Evolutionary conservation across 352 stramenopile species (phyloP).

Genomic region (Thalassiosira hispida): DNA sequence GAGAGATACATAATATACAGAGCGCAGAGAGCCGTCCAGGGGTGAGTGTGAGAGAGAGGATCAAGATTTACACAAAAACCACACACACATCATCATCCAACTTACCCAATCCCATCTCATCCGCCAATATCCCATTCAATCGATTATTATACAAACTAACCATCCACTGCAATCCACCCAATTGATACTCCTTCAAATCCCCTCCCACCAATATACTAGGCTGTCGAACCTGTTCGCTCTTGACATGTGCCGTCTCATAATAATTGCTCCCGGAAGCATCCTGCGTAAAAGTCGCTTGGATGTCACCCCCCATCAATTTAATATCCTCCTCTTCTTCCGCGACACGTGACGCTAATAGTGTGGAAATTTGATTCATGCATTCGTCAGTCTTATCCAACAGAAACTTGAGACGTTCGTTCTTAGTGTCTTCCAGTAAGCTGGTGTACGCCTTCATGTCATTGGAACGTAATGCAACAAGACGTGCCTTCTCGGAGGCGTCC

Average conservation of each 20-base stretch:
- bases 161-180: slow-evolving; percentile 98
- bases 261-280: slow-evolving; percentile 79
- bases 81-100: too few species aligned
- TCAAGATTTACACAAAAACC: not conserved
- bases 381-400: slow-evolving; percentile 95
- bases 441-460: slow-evolving; percentile 98
- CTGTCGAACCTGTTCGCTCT: slow-evolving; percentile 86
- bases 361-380: slow-evolving; percentile 95
- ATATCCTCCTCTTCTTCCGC: slow-evolving; percentile 61
- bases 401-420: slow-evolving; percentile 97
- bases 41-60: not conserved
- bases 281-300: slow-evolving; percentile 62
- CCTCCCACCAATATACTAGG: slow-evolving; percentile 86
- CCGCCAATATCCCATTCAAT: slow-evolving; percentile 97
- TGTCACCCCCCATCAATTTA: slow-evolving; percentile 50
- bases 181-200: slow-evolving; percentile 94
- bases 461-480: slow-evolving; percentile 74
- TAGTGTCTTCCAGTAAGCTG: slow-evolving; percentile 95
- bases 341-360: slow-evolving; percentile 90
- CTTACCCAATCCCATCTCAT: slow-evolving; percentile 88
- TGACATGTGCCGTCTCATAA: slow-evolving; percentile 85
- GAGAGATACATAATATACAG: not conserved
- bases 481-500: slow-evolving; percentile 67
- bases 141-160: slow-evolving; percentile 98
- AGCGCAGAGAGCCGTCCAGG: not conserved